Evolutionary conservation across 208 protist genomes (phyloP), one percentile per base, ranked within the genome.

Genomic region (Phytomonas sp.): DNA sequence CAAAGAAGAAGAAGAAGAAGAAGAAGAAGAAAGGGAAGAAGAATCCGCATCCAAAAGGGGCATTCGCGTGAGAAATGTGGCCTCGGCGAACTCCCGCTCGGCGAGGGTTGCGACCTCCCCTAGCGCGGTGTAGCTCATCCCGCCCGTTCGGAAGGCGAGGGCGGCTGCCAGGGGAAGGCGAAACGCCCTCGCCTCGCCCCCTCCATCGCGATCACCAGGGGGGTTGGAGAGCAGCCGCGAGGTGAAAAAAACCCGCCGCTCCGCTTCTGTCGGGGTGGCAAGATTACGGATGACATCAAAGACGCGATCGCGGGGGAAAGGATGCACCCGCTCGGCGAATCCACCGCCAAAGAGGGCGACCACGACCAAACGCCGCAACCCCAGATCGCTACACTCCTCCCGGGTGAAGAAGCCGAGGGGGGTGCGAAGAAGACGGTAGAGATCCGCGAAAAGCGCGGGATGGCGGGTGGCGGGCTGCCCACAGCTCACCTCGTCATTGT

Each of bases 101-200:
- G 40, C 40, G 13, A 23, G 13, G 13, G 40, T 15, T 15, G 40
- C 62, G 17, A 87, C 51, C 65, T 91, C 87, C 13, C 70, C 67
- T 17, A 95, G 71, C 32, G 87, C 87, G 8, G 79, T 72, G 71
- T 90, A 95, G 0, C 79, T 82, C 1, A 92, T 60, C 32, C 89
- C 89, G 66, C 89, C 89, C 8, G 82, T 81, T 28, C 87, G 82
- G 20, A 83, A 72, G 28, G 85, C 78, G 28, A 95, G 60, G 5
- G 82, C 79, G 20, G 74, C 59, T 20, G 75, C 74, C 13, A 86
- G 51, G 0, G 30, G 20, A 17, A 56, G 53, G 13, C 78, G 65
- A 23, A 79, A 29, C 43, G 2, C 60, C 9, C 60, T 31, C 7
- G 9, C 43, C 7, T 4, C 53, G 26, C 60, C 32, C 29, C 5